Conservation (phyloP, 345 rosid genomes). For the Salix purpurea region DNA sequence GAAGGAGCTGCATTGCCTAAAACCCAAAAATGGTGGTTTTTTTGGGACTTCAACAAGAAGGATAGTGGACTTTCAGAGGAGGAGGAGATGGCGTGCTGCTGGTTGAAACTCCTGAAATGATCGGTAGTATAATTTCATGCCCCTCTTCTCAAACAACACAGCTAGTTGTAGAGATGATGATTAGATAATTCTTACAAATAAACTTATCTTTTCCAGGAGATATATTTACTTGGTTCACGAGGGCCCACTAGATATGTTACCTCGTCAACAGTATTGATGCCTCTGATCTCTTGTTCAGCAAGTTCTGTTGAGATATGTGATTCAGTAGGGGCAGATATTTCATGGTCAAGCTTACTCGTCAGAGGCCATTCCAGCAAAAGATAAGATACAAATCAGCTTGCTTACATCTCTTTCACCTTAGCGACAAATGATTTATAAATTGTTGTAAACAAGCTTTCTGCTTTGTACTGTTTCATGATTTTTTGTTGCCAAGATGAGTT, state of each 20-base stretch:
- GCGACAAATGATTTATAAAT: too few relatives aligned
- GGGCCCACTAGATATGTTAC: conserved; percentile 33
- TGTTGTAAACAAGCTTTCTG: not conserved
- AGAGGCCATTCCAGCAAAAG: too few relatives aligned
- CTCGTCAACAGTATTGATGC: too few relatives aligned
- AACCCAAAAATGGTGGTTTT: not conserved
- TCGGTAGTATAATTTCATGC: not conserved
- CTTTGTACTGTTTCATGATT: not conserved
- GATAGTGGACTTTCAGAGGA: not conserved
- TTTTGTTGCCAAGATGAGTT: not conserved
- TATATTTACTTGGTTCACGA: conserved; percentile 30
- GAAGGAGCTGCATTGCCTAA: conserved; percentile 11
- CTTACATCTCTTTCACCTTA: too few relatives aligned
- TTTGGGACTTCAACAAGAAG: not conserved
- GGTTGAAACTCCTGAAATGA: conserved; percentile 13
- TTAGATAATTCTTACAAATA: not conserved
- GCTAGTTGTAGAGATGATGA: not conserved
- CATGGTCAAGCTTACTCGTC: too few relatives aligned
- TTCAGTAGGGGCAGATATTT: too few relatives aligned
- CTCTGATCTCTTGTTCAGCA: too few relatives aligned
- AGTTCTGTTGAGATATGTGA: too few relatives aligned
- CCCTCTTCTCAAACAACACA: too few relatives aligned
- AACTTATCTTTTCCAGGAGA: conserved; percentile 7
- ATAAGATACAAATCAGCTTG: too few relatives aligned
- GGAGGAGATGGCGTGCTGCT: not conserved